Conservation (phyloP, 352 stramenopile species). For the Pythium guiyangense region DNA sequence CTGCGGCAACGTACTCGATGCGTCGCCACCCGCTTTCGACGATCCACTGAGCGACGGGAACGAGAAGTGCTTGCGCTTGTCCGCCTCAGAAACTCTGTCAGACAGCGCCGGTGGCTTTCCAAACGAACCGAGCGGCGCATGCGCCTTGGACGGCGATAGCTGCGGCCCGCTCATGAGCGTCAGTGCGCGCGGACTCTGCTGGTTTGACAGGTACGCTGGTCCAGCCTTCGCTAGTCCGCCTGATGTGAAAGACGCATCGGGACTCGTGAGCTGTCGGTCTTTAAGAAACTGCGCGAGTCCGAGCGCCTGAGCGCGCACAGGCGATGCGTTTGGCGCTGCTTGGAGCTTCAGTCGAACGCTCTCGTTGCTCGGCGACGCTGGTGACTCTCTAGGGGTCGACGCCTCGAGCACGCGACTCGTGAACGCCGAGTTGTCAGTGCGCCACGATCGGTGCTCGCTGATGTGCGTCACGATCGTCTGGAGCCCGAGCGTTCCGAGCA, state of each 20-base stretch:
- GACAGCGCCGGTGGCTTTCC: neutral
- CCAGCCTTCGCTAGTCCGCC: too few species aligned
- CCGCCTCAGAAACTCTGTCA: too few species aligned
- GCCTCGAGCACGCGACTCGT: slow-evolving; percentile 24
- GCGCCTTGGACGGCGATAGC: neutral
- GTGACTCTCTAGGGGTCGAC: slow-evolving; percentile 3
- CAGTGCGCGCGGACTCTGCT: slow-evolving; percentile 3
- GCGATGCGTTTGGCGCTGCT: neutral
- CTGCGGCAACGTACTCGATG: neutral
- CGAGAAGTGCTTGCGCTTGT: too few species aligned
- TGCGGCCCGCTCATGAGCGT: neutral
- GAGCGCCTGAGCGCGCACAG: neutral
- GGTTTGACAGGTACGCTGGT: neutral
- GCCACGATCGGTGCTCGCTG: slow-evolving; percentile 19
- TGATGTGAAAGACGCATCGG: too few species aligned
- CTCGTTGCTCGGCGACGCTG: neutral
- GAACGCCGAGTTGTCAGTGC: slow-evolving; percentile 18
- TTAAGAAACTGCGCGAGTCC: slow-evolving; percentile 10
- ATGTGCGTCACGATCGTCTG: slow-evolving; percentile 20
- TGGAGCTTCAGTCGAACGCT: slow-evolving; percentile 3
- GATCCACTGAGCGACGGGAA: too few species aligned
- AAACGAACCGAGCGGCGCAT: slow-evolving; percentile 11
- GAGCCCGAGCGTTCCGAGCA: slow-evolving; percentile 33
- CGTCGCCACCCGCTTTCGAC: too few species aligned
- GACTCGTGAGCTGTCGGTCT: slow-evolving; percentile 4